Base-by-base conservation (phyloP, 441 rosid genomes). In the Capsella rubella region DNA sequence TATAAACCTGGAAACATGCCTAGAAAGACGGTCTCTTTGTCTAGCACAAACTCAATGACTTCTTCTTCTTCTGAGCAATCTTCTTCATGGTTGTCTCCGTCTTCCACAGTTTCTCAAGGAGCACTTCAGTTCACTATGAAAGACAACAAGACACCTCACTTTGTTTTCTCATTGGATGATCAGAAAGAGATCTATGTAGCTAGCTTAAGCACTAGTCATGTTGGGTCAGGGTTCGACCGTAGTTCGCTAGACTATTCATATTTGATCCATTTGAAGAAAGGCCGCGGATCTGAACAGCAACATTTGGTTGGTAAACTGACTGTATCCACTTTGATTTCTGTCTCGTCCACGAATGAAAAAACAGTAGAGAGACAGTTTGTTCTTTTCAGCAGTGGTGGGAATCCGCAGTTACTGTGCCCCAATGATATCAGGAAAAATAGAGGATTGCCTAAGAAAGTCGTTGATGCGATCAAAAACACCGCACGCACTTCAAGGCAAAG, bases 281-380 rank as follows among this genome's bases (percentile, higher is more conserved):
- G 77, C 15, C 71, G 73, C 11, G 78, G 70, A 51, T 84, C 78
- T 80, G 87, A 81, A 32, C 83, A 67, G 21, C 80, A 49, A 60
- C 78, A 53, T 35, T 87, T 89, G 57, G 84, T 94, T 35, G 98
- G 96, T 77, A 85, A 80, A 79, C 79, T 94, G 81, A 84, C 82
- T 69, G 90, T 90, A 28, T 83, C 90, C 2, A 88, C 88, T 40
- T 84, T 85, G 35, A 81, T 83, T 78, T 62, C 79, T 35, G 57
- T 82, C 57, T 82, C 87, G 14, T 52, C 87, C 1, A 25, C 82
- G 25, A 79, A 76, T 70, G 18, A 79, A 79, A 89, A 79, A 81
- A 80, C 77, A 39, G 69, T 79, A 89, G 86, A 86, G 84, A 91
- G 87, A 8, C 78, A 87, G 74, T 91, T 90, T 71, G 85, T 89